A percentile compares a stretch with the other conserved stretches of the same genome.
These are phyloP conservation scores for Candida germanica DNA, from an alignment of 805 yeast species.

Conservation along the genomic window DNA sequence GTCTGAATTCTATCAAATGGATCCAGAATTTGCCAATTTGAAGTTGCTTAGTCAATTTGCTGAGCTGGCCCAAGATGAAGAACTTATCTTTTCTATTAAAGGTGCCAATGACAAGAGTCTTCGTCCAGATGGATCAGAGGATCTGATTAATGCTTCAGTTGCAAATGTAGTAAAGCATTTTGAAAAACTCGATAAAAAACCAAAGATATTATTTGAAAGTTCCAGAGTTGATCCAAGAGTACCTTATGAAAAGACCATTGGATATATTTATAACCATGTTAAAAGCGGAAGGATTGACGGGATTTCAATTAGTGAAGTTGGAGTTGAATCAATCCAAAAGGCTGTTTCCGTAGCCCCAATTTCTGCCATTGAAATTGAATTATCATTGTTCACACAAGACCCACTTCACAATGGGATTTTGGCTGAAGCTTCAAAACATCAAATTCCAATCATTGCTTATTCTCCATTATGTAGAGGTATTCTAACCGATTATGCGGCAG, in stretches of 20 bases:
- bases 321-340: constrained; percentile 54
- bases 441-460: constrained; percentile 70
- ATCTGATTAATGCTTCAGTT: constrained; percentile 47
- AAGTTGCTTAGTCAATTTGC: neutral
- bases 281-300: constrained; percentile 65
- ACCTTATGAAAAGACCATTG: constrained; percentile 59
- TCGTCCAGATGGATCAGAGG: constrained; percentile 50
- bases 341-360: constrained; percentile 57
- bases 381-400: constrained; percentile 64
- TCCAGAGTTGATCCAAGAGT: constrained; percentile 62
- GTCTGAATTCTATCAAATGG: constrained; percentile 66
- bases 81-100: constrained; percentile 62
- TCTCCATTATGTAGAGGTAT: constrained; percentile 82
- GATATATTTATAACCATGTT: constrained; percentile 53
- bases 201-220: constrained; percentile 53
- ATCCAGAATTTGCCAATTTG: constrained; percentile 6
- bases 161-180: constrained; percentile 35
- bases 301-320: constrained; percentile 71
- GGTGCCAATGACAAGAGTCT: constrained; percentile 36
- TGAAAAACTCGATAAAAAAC: constrained; percentile 19
- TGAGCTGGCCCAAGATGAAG: constrained; percentile 1
- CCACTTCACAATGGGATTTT: constrained; percentile 61
- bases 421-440: constrained; percentile 50
- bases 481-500: constrained; percentile 58
- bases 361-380: constrained; percentile 71